Base-by-base conservation (phyloP, 805 yeast species). In the Metschnikowia dekortorum region DNA sequence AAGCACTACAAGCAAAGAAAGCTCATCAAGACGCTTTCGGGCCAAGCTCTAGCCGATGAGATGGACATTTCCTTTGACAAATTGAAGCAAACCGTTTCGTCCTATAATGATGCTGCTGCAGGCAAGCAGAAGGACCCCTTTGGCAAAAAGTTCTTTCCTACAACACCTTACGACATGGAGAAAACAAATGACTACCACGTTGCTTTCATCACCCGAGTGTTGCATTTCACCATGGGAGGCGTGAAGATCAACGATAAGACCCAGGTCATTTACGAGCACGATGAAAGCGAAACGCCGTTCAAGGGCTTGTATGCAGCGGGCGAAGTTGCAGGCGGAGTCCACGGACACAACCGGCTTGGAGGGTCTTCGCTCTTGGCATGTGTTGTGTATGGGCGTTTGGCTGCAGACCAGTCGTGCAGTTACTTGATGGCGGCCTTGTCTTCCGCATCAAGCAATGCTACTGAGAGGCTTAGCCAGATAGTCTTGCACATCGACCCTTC, bases 201-300 rank as follows among this genome's bases (percentile, higher is more conserved):
- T 26, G 78, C 84, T 1, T 76, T 70, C 52, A 72, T 81, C 41
- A 79, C 84, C 6, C 71, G 85, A 35, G 82, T 80, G 16, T 75
- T 83, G 35, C 88, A 83, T 62, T 83, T 81, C 63, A 80, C 87
- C 8, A 83, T 82, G 87, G 89, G 89, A 22, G 89, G 89, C 44
- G 80, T 81, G 5, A 75, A 75, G 62, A 79, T 82, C 49, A 73
- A 81, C 59, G 76, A 71, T 26, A 59, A 71, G 39, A 67, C 79
- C 0, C 74, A 50, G 63, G 76, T 61, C 59, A 68, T 53, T 47
- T 76, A 48, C 50, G 55, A 69, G n/a, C 58, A 52, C 30, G 55
- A 61, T 1, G 64, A 65, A 8, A 42, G 56, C 6, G 56, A 60
- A 26, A 53, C 48, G 22, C 66, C 71, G 3, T 68, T 71, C 48